A percentile compares a stretch with the other conserved stretches of the same genome.
These are phyloP conservation scores for Mytilinidion resinicola DNA, from an alignment of 495 filamentous ascomycete species.

Conservation along the genomic window DNA sequence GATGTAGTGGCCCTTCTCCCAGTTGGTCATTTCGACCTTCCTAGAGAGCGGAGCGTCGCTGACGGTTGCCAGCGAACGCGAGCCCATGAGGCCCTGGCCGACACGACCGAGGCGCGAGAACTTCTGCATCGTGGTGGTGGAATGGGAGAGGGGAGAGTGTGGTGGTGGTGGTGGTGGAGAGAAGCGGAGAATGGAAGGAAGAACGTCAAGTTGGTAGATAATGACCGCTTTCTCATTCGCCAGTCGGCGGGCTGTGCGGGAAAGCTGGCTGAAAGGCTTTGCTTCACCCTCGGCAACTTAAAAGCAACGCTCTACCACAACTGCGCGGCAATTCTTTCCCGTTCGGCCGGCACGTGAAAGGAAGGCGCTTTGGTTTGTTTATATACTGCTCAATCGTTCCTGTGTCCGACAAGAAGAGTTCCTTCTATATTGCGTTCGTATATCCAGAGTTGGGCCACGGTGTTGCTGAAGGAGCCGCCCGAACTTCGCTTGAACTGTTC, in stretches of 20 bases:
- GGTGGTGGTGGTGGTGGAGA: slow-evolving; percentile 3
- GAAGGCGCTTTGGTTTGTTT: neutral
- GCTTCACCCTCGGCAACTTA: neutral
- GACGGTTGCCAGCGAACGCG: slow-evolving; percentile 50
- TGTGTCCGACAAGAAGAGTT: too few species aligned
- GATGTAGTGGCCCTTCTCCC: slow-evolving; percentile 74
- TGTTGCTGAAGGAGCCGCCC: too few species aligned
- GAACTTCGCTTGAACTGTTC: neutral
- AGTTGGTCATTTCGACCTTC: slow-evolving; percentile 78
- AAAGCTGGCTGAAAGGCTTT: neutral
- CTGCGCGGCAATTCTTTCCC: slow-evolving; percentile 22
- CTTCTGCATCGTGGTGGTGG: slow-evolving; percentile 26
- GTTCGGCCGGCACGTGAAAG: slow-evolving; percentile 24
- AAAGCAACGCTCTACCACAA: slow-evolving; percentile 5
- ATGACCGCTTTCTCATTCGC: neutral
- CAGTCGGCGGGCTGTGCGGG: neutral
- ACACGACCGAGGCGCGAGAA: slow-evolving; percentile 37
- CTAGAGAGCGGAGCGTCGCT: slow-evolving; percentile 57
- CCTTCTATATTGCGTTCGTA: too few species aligned
- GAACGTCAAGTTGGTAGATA: slow-evolving; percentile 17
- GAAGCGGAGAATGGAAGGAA: slow-evolving; percentile 12
- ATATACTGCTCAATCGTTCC: too few species aligned
- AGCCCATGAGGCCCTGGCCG: slow-evolving; percentile 28
- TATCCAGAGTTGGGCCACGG: too few species aligned
- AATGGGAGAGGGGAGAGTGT: slow-evolving; percentile 5